phyloP scores from a whole-genome alignment of 2,329 filamentous ascomycete species.

The Zymoseptoria ardabiliae region DNA sequence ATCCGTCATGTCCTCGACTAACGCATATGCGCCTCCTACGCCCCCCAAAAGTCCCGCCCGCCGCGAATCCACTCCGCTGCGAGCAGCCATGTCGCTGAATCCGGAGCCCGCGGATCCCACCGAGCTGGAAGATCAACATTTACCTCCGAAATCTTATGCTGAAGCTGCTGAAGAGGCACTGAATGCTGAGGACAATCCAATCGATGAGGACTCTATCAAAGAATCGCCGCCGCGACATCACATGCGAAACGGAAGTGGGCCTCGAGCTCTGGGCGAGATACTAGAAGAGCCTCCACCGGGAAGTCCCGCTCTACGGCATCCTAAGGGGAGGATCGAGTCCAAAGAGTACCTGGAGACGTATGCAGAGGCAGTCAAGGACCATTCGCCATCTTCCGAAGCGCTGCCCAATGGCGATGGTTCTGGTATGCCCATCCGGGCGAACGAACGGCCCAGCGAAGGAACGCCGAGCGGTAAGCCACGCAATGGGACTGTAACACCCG shows the following conservation, averaged over 20 bases:
- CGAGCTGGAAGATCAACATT: conserved; percentile 32
- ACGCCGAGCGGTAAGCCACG: background rate
- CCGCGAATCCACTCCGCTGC: background rate
- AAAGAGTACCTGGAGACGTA: conserved; percentile 17
- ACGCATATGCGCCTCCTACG: background rate
- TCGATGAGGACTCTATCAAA: conserved; percentile 26
- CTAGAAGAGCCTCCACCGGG: conserved; percentile 21
- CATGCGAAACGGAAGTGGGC: conserved; percentile 23
- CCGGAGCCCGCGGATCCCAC: conserved; percentile 35
- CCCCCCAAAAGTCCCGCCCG: background rate
- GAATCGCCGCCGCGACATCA: conserved; percentile 27
- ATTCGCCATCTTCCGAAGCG: conserved; percentile 10
- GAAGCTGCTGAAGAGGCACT: conserved; percentile 32
- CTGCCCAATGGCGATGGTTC: conserved; percentile 16
- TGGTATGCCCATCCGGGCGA: conserved; percentile 10
- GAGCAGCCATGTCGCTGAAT: conserved; percentile 33
- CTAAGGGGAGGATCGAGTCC: conserved; percentile 22
- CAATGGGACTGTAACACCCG: conserved; percentile 9
- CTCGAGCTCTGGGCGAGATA: conserved; percentile 27
- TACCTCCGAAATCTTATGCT: conserved; percentile 39
- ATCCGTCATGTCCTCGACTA: background rate
- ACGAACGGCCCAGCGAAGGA: conserved; percentile 2
- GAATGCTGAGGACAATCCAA: conserved; percentile 9
- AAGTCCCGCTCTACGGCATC: conserved; percentile 25
- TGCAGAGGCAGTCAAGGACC: conserved; percentile 19